phyloP scores from a whole-genome alignment of 306 rosid genomes.

The Casuarina equisetifolia region DNA sequence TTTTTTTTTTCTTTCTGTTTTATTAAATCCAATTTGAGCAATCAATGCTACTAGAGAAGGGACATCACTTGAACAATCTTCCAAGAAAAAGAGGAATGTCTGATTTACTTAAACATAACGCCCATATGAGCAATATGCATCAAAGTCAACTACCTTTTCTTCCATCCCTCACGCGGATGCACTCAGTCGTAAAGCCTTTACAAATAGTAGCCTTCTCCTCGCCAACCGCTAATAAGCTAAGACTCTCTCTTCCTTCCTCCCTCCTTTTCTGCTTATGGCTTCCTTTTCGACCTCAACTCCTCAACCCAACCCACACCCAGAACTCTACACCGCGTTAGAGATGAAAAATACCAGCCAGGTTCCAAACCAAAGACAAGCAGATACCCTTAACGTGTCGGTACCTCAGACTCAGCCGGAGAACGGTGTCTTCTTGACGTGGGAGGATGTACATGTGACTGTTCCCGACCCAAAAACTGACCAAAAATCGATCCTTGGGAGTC shows the following conservation, averaged over 20 bases:
- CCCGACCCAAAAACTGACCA: constrained; percentile 1
- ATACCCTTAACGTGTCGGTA: neutral
- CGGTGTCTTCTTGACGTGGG: constrained; percentile 39
- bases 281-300: neutral
- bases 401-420: neutral
- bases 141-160: too few relatives aligned
- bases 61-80: too few relatives aligned
- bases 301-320: neutral
- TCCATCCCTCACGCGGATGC: too few relatives aligned
- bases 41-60: too few relatives aligned
- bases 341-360: constrained; percentile 5
- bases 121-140: too few relatives aligned
- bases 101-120: too few relatives aligned
- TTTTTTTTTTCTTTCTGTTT: too few relatives aligned
- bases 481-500: constrained; percentile 36
- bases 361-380: constrained; percentile 8
- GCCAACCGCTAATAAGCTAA: neutral
- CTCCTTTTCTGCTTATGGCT: neutral
- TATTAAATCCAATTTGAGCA: too few relatives aligned
- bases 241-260: neutral
- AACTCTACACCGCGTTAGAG: constrained; percentile 3
- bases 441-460: constrained; percentile 35
- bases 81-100: too few relatives aligned
- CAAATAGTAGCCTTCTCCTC: neutral
- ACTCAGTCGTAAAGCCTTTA: too few relatives aligned